phyloP scores from a whole-genome alignment of 2,329 filamentous ascomycete genomes.

The Lachnellula arida region DNA sequence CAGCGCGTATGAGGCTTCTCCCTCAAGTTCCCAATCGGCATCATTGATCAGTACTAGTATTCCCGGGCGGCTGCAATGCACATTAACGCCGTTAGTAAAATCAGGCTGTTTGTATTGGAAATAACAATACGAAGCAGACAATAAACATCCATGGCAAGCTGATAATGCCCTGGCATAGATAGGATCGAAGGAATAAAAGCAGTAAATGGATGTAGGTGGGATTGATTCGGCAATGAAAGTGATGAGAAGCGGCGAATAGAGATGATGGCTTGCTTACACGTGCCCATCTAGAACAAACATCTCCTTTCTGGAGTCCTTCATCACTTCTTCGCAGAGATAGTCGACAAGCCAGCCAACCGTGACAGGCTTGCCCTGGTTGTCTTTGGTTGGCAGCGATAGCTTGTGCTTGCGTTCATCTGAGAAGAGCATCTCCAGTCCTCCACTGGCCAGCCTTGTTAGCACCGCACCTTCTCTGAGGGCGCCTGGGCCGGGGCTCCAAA shows the following conservation, averaged over 20 bases:
- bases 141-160: constrained; percentile 13
- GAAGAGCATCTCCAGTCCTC: constrained; percentile 93
- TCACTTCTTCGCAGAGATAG: constrained; percentile 73
- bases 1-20: constrained; percentile 84
- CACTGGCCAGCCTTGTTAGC: constrained; percentile 47
- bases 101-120: background rate
- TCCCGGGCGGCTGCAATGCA: constrained; percentile 68
- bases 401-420: constrained; percentile 71
- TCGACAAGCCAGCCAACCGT: constrained; percentile 73
- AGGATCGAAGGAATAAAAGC: constrained; percentile 2
- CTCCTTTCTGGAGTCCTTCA: constrained; percentile 82
- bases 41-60: constrained; percentile 97
- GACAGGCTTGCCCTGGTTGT: constrained; percentile 54
- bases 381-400: constrained; percentile 60
- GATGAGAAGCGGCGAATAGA: constrained; percentile 16
- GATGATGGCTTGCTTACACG: constrained; percentile 63
- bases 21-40: constrained; percentile 96
- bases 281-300: constrained; percentile 83
- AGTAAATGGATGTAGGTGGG: constrained; percentile 10
- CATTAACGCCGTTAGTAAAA: constrained; percentile 25
- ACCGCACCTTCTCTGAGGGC: background rate
- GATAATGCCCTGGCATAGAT: constrained; percentile 3
- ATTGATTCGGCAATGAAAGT: constrained; percentile 12
- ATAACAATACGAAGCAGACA: background rate
- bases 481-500: background rate